Conservation (phyloP, 495 filamentous ascomycete genomes). For the Jackrogersella minutella region DNA sequence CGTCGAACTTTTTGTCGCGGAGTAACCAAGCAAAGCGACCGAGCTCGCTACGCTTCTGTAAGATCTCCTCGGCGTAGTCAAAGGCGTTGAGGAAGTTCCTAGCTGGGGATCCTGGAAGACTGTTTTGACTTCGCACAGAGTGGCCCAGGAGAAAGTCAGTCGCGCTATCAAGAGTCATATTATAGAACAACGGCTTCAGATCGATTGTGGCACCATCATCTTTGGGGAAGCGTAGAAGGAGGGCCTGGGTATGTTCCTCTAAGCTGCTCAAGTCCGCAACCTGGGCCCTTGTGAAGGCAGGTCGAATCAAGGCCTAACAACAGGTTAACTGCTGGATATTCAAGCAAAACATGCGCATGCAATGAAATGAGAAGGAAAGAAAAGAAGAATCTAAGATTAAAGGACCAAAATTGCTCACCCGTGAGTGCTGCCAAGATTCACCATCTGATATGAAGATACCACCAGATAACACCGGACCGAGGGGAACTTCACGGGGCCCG, state of each 20-base stretch:
- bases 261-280: background rate
- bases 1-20: slow-evolving; percentile 3
- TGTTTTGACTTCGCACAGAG: background rate
- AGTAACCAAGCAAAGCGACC: background rate
- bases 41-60: slow-evolving; percentile 2
- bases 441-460: slow-evolving; percentile 8
- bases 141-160: background rate
- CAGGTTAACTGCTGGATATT: background rate
- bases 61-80: background rate
- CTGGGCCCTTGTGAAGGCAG: slow-evolving; percentile 1
- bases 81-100: slow-evolving; percentile 4
- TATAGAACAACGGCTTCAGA: slow-evolving; percentile 2
- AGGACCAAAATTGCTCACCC: background rate
- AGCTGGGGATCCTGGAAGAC: background rate
- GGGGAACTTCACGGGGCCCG: background rate
- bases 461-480: background rate
- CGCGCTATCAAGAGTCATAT: slow-evolving; percentile 3
- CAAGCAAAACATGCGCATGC: background rate
- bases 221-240: background rate
- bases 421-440: slow-evolving; percentile 1
- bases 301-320: background rate
- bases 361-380: background rate
- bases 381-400: no score
- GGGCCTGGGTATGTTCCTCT: background rate
- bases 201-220: background rate